Evolutionary conservation across 768 basidiomycete genomes (phyloP).

Genomic region (Lentinus brumalis): DNA sequence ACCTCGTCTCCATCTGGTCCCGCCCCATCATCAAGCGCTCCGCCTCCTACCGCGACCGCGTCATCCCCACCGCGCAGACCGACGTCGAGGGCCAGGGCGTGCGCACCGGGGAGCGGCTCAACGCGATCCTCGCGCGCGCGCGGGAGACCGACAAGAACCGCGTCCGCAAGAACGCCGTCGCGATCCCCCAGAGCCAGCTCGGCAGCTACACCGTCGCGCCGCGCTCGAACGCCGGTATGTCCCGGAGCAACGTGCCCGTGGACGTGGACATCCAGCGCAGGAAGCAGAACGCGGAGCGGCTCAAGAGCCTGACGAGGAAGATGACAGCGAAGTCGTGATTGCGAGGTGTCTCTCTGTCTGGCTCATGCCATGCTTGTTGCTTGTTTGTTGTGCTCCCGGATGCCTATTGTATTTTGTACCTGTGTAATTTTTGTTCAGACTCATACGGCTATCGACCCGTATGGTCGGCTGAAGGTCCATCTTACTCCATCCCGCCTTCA

Average conservation of each 20-base stretch:
- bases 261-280: conserved; percentile 75
- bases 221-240: conserved; percentile 51
- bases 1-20: conserved; percentile 85
- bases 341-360: neutral
- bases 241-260: conserved; percentile 57
- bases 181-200: conserved; percentile 76
- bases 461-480: too few species aligned
- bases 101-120: conserved; percentile 55
- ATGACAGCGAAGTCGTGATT: conserved; percentile 31
- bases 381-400: neutral
- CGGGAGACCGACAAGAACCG: conserved; percentile 68
- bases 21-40: conserved; percentile 90
- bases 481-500: too few species aligned
- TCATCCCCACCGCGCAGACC: conserved; percentile 59
- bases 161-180: conserved; percentile 77
- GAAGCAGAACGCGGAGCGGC: conserved; percentile 71
- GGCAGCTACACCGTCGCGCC: conserved; percentile 85
- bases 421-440: too few species aligned
- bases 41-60: conserved; percentile 75
- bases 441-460: neutral
- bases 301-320: conserved; percentile 62
- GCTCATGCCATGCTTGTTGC: too few species aligned
- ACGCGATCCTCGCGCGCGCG: conserved; percentile 68
- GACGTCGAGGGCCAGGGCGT: conserved; percentile 39
- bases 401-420: neutral